Conservation (phyloP, 129 eudicot species). For the Flaveria trinervia region DNA sequence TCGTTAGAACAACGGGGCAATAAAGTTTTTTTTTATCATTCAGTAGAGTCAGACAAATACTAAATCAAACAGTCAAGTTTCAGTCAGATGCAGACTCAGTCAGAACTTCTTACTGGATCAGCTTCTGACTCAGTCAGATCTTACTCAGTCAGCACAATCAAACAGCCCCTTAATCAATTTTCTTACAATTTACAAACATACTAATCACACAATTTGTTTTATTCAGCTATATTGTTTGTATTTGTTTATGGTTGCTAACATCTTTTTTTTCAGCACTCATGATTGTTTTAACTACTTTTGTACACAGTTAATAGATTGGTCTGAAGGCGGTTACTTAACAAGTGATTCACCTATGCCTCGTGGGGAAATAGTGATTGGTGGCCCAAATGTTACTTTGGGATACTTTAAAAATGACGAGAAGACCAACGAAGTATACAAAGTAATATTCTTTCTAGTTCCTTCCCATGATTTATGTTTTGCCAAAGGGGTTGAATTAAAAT, state of each 20-base stretch:
- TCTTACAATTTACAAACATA: background rate
- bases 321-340: slow-evolving; percentile 84
- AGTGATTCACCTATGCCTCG: slow-evolving; percentile 91
- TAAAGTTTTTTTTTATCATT: too few relatives aligned
- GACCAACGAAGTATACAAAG: slow-evolving; percentile 92
- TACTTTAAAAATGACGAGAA: slow-evolving; percentile 90
- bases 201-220: background rate
- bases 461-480: background rate
- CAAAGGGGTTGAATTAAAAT: background rate
- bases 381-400: slow-evolving; percentile 91
- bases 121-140: too few relatives aligned
- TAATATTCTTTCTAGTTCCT: slow-evolving; percentile 28
- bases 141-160: too few relatives aligned
- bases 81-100: too few relatives aligned
- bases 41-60: too few relatives aligned
- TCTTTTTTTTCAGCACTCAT: background rate
- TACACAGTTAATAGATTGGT: slow-evolving; percentile 90
- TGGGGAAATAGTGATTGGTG: slow-evolving; percentile 93
- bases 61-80: too few relatives aligned
- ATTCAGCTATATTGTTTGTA: background rate
- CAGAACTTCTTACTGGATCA: too few relatives aligned
- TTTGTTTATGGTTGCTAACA: slow-evolving; percentile 9
- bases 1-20: too few relatives aligned
- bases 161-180: background rate
- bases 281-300: background rate